phyloP scores from a whole-genome alignment of 768 basidiomycete genomes.

The Hygrophorus pudorinus region DNA sequence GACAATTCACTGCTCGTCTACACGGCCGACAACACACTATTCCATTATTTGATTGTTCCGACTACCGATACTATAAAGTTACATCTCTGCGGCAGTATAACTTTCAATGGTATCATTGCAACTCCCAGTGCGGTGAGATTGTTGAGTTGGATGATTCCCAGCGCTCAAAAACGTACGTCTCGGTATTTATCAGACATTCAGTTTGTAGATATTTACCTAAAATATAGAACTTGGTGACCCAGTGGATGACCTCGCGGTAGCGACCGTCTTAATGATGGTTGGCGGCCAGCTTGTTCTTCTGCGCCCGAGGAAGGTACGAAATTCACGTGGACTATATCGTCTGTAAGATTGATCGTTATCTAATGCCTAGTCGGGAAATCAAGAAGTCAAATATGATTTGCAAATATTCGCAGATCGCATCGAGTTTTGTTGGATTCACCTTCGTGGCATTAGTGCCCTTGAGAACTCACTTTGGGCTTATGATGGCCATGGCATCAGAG shows the following conservation, averaged over 20 bases:
- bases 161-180: conserved; percentile 79
- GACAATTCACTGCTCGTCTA: conserved; percentile 95
- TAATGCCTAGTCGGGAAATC: conserved; percentile 51
- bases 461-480: conserved; percentile 99
- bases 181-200: neutral
- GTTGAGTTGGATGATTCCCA: conserved; percentile 95
- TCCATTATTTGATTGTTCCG: conserved; percentile 86
- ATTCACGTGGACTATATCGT: neutral
- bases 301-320: conserved; percentile 73
- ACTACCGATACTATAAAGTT: conserved; percentile 76
- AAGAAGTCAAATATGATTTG: conserved; percentile 95
- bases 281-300: conserved; percentile 86
- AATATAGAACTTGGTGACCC: conserved; percentile 84
- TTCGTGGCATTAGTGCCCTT: conserved; percentile 83
- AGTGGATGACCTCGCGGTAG: conserved; percentile 82
- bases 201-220: neutral
- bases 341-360: neutral
- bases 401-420: conserved; percentile 95
- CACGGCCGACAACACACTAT: conserved; percentile 86
- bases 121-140: conserved; percentile 77
- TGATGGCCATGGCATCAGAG: conserved; percentile 78
- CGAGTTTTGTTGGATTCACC: conserved; percentile 98
- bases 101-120: conserved; percentile 83
- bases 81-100: conserved; percentile 89
- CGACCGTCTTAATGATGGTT: conserved; percentile 92